A percentile compares a stretch with the other conserved stretches of the same genome.
Conservation (phyloP, 2,329 filamentous ascomycete species). For the Tolypocladium inflatum region DNA sequence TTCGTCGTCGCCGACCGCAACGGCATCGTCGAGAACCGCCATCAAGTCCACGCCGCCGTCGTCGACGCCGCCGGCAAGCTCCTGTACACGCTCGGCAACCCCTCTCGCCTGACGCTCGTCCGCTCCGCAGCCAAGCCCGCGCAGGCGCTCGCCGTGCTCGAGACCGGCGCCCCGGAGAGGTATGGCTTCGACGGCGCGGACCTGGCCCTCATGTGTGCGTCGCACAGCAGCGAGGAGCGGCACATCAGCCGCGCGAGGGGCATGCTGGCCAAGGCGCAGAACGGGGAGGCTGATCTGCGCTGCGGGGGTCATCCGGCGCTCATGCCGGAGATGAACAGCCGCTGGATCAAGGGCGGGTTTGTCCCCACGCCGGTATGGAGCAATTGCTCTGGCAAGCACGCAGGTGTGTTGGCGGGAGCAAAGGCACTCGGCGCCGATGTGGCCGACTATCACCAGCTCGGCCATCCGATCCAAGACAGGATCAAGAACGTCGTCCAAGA, state of each 20-base stretch:
- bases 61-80: slow-evolving; percentile 26
- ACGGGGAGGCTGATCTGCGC: slow-evolving; percentile 23
- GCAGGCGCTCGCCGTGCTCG: slow-evolving; percentile 32
- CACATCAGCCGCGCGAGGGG: slow-evolving; percentile 25
- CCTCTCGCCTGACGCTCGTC: slow-evolving; percentile 28
- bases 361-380: slow-evolving; percentile 27
- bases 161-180: slow-evolving; percentile 27
- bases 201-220: slow-evolving; percentile 36
- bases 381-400: slow-evolving; percentile 40
- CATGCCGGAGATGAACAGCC: slow-evolving; percentile 21
- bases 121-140: slow-evolving; percentile 36
- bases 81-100: slow-evolving; percentile 29
- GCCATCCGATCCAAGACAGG: slow-evolving; percentile 27
- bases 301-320: slow-evolving; percentile 33
- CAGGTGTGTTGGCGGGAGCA: slow-evolving; percentile 34
- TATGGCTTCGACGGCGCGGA: slow-evolving; percentile 29
- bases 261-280: slow-evolving; percentile 26
- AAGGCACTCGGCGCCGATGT: slow-evolving; percentile 21
- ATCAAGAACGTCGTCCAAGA: slow-evolving; percentile 27
- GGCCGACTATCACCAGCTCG: slow-evolving; percentile 22
- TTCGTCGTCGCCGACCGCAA: slow-evolving; percentile 24
- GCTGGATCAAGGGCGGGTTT: slow-evolving; percentile 28
- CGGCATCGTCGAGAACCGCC: slow-evolving; percentile 32
- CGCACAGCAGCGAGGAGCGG: slow-evolving; percentile 32
- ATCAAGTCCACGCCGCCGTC: slow-evolving; percentile 32